Evolutionary conservation across 345 rosid genomes (phyloP), one percentile per base, ranked within the genome.

Genomic region (Pistacia atlantica): DNA sequence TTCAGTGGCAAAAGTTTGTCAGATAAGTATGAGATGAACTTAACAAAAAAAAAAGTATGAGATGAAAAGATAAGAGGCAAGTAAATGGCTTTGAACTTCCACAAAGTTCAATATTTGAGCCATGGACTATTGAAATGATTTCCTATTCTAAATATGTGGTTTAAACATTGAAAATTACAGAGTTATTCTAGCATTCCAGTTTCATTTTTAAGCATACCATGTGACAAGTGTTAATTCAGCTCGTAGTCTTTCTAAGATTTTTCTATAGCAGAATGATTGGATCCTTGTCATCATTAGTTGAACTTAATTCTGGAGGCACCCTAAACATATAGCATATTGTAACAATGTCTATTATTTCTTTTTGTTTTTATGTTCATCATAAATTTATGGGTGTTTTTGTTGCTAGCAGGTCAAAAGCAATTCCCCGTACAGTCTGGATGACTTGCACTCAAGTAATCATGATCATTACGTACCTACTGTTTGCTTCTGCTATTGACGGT

Each of bases 381-480:
- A 20, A 55, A 31, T 31, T 65, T 20, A 22, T 33, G 33, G 51
- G 18, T 12, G 1, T 4, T 46, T 46, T 48, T 45, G 12, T 69
- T 76, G 18, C 63, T 62, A 83, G 79, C 89, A 87, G 94, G 86
- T 67, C 90, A 20, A 87, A 78, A 82, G 73, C 76, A 49, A 73
- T 85, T 63, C 92, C 92, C 35, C 89, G 91, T 0, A 90, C 94
- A 31, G 28, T 87, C 57, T 90, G 94, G 92, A 89, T 89, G 88
- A 83, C 89, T 60, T 85, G 76, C 75, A 73, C 83, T 62, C 85
- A 89, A 76, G 73, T 81, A 48, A 66, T 87, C 72, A 90, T 87
- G 94, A 75, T 87, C 58, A 10, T 85, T 65, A 81, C 83, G 0
- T 90, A 87, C 83, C 87, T 87, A 58, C 84, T 89, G 12, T 90